Conservation (phyloP, 106 monocot genomes). For the Vanilla planifolia region DNA sequence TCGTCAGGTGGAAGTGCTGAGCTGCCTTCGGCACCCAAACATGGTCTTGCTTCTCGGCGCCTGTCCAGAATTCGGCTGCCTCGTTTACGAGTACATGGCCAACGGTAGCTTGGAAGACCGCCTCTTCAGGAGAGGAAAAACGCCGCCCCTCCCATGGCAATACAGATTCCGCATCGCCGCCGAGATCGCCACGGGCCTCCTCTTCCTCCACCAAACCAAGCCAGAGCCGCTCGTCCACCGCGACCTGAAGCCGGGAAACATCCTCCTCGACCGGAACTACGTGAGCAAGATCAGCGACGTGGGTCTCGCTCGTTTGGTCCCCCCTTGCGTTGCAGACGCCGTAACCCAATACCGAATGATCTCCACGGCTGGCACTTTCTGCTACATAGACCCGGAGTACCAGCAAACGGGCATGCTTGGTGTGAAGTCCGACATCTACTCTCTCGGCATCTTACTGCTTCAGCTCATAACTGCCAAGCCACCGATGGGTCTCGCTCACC, state of each 20-base stretch:
- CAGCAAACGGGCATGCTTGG: conserved; percentile 25
- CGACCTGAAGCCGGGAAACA: conserved; percentile 28
- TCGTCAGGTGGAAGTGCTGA: conserved; percentile 45
- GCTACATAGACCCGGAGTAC: conserved; percentile 23
- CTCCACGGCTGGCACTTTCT: conserved; percentile 27
- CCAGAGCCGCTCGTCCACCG: conserved; percentile 34
- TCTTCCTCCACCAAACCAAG: conserved; percentile 33
- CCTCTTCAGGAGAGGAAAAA: conserved; percentile 17
- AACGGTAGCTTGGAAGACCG: conserved; percentile 30
- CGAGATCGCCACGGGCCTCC: conserved; percentile 25
- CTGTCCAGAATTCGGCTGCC: conserved; percentile 31
- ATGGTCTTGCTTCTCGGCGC: conserved; percentile 33
- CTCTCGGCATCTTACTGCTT: conserved; percentile 12
- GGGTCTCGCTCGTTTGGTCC: conserved; percentile 26
- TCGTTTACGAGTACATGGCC: conserved; percentile 31
- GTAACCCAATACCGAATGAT: conserved; percentile 26
- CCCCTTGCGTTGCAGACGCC: conserved; percentile 20
- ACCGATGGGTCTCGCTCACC: conserved; percentile 56
- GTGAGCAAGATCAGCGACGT: conserved; percentile 29
- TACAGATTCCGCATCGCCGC: conserved; percentile 27
- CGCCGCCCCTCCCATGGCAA: conserved; percentile 21
- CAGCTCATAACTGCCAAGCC: conserved; percentile 56
- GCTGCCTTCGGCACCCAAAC: conserved; percentile 54
- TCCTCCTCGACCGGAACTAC: conserved; percentile 24
- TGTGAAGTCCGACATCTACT: conserved; percentile 26